Conservation (phyloP, 805 yeast genomes). For the Saitoella complicata region DNA sequence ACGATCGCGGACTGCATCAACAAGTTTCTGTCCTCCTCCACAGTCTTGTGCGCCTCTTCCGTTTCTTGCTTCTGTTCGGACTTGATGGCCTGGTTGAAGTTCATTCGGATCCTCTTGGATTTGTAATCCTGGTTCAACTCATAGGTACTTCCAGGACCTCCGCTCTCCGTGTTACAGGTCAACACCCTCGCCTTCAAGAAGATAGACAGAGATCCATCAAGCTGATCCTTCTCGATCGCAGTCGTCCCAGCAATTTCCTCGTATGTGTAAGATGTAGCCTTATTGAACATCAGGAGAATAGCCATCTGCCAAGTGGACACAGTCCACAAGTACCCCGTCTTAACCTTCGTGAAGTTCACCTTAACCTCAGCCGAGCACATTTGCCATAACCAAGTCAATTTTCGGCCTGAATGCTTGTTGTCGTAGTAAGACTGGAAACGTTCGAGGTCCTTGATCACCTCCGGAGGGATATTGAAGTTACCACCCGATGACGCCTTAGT, state of each 20-base stretch:
- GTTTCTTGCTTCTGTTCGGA: conserved; percentile 51
- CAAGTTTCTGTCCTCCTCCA: conserved; percentile 72
- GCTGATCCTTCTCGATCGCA: conserved; percentile 44
- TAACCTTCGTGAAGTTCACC: conserved; percentile 69
- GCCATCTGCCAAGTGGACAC: conserved; percentile 79
- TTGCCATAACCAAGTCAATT: conserved; percentile 92
- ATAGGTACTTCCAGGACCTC: conserved; percentile 43
- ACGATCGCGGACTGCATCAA: conserved; percentile 87
- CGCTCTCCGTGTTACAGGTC: conserved; percentile 32
- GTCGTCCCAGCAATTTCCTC: conserved; percentile 50
- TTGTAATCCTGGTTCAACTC: conserved; percentile 68
- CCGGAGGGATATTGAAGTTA: conserved; percentile 49
- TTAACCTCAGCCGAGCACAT: conserved; percentile 81
- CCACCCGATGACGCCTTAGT: conserved; percentile 24
- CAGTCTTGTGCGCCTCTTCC: conserved; percentile 61
- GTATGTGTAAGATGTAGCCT: conserved; percentile 40
- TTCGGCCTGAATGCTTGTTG: conserved; percentile 67
- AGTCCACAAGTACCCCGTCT: conserved; percentile 38
- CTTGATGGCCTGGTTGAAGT: conserved; percentile 43
- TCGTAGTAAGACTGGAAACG: conserved; percentile 54
- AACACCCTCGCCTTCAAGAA: conserved; percentile 64
- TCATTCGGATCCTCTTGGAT: conserved; percentile 69
- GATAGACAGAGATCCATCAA: conserved; percentile 66
- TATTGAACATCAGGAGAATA: conserved; percentile 70
- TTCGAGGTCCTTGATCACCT: conserved; percentile 46